These are phyloP conservation scores for Boletus tylopilopsis DNA, from an alignment of 768 basidiomycete species.

Conservation along the genomic window DNA sequence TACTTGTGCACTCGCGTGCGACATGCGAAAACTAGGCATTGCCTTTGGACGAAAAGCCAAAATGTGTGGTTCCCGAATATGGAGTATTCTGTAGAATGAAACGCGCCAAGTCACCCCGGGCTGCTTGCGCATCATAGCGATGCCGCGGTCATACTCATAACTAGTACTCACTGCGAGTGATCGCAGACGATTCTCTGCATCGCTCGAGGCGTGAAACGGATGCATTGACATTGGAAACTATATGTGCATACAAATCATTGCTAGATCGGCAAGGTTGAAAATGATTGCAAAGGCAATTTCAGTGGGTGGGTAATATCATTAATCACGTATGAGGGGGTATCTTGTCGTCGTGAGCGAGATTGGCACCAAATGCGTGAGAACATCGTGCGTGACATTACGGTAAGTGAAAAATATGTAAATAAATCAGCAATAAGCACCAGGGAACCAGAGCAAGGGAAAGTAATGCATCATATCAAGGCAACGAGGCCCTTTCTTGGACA, in stretches of 20 bases:
- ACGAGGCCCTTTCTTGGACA: slow-evolving; percentile 50
- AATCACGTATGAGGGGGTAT: slow-evolving; percentile 35
- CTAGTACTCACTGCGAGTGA: slow-evolving; percentile 12
- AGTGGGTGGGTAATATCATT: slow-evolving; percentile 28
- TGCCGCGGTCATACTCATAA: slow-evolving; percentile 11
- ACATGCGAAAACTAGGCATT: slow-evolving; percentile 16
- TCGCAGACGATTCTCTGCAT: slow-evolving; percentile 11
- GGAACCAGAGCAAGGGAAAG: slow-evolving; percentile 12
- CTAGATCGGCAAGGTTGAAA: slow-evolving; percentile 23
- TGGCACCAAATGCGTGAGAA: slow-evolving; percentile 21
- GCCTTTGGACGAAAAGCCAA: slow-evolving; percentile 9
- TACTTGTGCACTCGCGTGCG: neutral
- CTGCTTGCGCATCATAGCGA: slow-evolving; percentile 16
- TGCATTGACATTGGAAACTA: slow-evolving; percentile 12
- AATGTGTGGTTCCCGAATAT: slow-evolving; percentile 18
- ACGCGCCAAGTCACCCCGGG: slow-evolving; percentile 5
- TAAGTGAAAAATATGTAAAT: slow-evolving; percentile 18
- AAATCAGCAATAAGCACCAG: slow-evolving; percentile 15
- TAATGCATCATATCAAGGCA: slow-evolving; percentile 22
- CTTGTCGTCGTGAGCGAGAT: slow-evolving; percentile 18
- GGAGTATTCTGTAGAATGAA: slow-evolving; percentile 27
- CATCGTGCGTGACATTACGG: slow-evolving; percentile 21
- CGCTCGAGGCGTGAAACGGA: slow-evolving; percentile 4
- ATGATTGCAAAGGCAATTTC: slow-evolving; percentile 6
- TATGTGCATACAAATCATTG: slow-evolving; percentile 30